phyloP scores from a whole-genome alignment of 768 basidiomycete genomes.

The Tricholoma sp. region DNA sequence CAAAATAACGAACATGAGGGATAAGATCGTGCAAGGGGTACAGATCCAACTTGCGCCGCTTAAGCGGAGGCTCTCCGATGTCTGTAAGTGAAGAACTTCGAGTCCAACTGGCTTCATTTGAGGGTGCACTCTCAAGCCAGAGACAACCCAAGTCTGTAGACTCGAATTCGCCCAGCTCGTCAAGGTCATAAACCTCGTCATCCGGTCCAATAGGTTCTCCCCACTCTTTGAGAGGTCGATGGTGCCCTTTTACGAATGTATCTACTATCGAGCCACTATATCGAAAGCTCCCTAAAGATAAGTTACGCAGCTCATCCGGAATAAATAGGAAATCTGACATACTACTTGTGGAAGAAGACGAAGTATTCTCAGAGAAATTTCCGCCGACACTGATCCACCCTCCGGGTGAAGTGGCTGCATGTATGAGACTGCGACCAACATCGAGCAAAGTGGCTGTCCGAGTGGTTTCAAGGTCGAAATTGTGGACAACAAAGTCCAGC shows the following conservation, averaged over 20 bases:
- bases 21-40: constrained; percentile 33
- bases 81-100: background rate
- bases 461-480: background rate
- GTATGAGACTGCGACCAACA: constrained; percentile 1
- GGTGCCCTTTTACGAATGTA: background rate
- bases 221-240: constrained; percentile 32
- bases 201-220: constrained; percentile 24
- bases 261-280: constrained; percentile 3
- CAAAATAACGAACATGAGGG: constrained; percentile 36
- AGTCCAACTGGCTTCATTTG: background rate
- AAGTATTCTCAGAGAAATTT: background rate
- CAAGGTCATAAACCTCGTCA: constrained; percentile 24
- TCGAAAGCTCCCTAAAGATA: constrained; percentile 6
- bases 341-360: constrained; percentile 5
- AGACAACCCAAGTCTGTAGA: constrained; percentile 26
- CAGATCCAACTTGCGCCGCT: constrained; percentile 30
- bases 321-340: background rate
- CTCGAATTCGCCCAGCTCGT: constrained; percentile 40
- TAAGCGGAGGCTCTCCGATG: constrained; percentile 8
- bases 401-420: background rate
- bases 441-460: background rate
- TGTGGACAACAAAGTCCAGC: constrained; percentile 6
- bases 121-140: background rate
- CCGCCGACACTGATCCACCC: constrained; percentile 1
- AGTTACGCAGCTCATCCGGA: background rate